Evolutionary conservation across 768 basidiomycete genomes (phyloP), one percentile per base, ranked within the genome.

Genomic region (Ramaria rubella): DNA sequence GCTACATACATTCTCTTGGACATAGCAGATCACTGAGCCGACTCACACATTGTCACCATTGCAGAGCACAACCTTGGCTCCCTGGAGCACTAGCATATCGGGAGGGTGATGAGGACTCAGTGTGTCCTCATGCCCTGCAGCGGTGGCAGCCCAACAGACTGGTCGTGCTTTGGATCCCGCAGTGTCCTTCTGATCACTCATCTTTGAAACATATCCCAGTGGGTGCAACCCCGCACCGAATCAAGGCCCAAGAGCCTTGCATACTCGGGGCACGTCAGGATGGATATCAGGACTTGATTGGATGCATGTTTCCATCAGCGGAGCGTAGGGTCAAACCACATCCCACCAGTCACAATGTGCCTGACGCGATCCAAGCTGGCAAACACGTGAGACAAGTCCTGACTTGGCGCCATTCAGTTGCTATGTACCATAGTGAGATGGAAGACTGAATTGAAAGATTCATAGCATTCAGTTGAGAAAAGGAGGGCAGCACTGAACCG

Each of bases 321-420:
- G 9, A 12, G 33, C 15, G 6, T 31, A 7, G n/a, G 19, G 30
- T 34, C 19, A 38, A 33, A 33, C 51, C 51, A 52, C 51, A 12
- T 27, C 9, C 51, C 34, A 7, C 30, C 51, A n/a, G 30, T 36
- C 12, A 31, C 21, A 4, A 52, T 33, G 51, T 52, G 51, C 5
- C 31, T 33, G 17, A 52, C 31, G 11, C 33, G 12, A 6, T 52
- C 33, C 12, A 33, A 52, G 36, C 27, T 33, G 21, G 30, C 24
- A 4, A 36, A 33, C 23, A 21, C 19, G 4, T 5, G 1, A 3
- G 51, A 55, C 24, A 55, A 69, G 40, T 70, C 66, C 0, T 59
- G 55, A 29, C 61, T 62, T 0, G 65, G 72, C 1, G 67, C 72
- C 17, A 71, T 67, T 3, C 55, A 52, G 49, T 71, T 72, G 46